phyloP scores from a whole-genome alignment of 345 rosid genomes.

The Orychophragmus violaceus region DNA sequence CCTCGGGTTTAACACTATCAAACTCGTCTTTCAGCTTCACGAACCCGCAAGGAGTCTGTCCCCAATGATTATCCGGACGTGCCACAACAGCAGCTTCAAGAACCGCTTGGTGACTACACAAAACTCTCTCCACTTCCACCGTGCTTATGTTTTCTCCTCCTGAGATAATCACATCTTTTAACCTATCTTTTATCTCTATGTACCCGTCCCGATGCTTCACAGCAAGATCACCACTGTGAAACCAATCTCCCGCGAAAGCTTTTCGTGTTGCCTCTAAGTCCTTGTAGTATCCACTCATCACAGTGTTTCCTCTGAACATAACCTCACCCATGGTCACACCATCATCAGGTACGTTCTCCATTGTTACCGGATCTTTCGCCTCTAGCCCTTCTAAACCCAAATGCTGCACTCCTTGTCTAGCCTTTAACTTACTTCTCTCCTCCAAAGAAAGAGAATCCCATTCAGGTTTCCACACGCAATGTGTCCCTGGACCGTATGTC shows the following conservation, averaged over 20 bases:
- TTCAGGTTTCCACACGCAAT: conserved; percentile 61
- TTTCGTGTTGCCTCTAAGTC: conserved; percentile 50
- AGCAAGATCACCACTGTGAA: conserved; percentile 65
- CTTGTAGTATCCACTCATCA: conserved; percentile 71
- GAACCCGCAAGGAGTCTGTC: conserved; percentile 84
- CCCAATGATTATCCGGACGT: conserved; percentile 71
- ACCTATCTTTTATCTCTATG: conserved; percentile 67
- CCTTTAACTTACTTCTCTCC: conserved; percentile 43
- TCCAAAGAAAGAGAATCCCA: conserved; percentile 52
- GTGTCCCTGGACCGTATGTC: conserved; percentile 68
- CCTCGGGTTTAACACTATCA: conserved; percentile 24
- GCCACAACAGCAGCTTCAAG: conserved; percentile 78
- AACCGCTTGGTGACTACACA: conserved; percentile 58
- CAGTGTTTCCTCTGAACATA: conserved; percentile 66
- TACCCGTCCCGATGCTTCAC: conserved; percentile 69
- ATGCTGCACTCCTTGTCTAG: conserved; percentile 77
- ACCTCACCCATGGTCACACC: conserved; percentile 62
- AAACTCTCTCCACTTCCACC: conserved; percentile 53
- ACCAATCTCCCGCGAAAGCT: conserved; percentile 74
- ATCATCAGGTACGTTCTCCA: conserved; percentile 52
- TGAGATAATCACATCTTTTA: conserved; percentile 64
- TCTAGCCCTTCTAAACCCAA: conserved; percentile 64
- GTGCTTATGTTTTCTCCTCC: conserved; percentile 84
- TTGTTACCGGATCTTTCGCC: conserved; percentile 45
- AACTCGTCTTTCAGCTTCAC: conserved; percentile 60